Conservation (phyloP, 805 yeast species). For the Kockiozyma suomiensis region DNA sequence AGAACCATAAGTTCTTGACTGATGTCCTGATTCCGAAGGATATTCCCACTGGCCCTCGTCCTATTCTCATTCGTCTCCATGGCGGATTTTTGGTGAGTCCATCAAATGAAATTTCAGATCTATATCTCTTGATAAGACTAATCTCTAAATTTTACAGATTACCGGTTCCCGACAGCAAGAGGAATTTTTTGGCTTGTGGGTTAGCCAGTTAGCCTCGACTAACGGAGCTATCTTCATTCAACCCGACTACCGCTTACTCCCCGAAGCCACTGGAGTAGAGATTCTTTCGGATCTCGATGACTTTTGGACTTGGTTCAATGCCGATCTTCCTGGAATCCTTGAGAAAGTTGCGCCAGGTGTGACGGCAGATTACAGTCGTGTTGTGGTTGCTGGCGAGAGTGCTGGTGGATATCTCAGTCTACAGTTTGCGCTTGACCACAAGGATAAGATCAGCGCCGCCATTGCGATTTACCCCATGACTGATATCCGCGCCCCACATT, state of each 20-base stretch:
- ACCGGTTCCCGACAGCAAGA: slow-evolving; percentile 15
- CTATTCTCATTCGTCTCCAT: slow-evolving; percentile 18
- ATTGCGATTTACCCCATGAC: slow-evolving; percentile 17
- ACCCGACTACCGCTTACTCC: slow-evolving; percentile 23
- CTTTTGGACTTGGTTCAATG: slow-evolving; percentile 19
- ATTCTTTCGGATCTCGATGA: slow-evolving; percentile 17
- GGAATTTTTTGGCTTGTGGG: slow-evolving; percentile 16
- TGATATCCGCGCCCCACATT: slow-evolving; percentile 11
- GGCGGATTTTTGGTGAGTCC: slow-evolving; percentile 23
- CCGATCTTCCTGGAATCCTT: slow-evolving; percentile 11
- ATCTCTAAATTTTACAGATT: not conserved
- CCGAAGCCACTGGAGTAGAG: slow-evolving; percentile 20
- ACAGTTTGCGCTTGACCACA: slow-evolving; percentile 19
- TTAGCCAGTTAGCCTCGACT: slow-evolving; percentile 10
- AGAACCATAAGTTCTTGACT: not conserved
- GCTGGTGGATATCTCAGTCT: slow-evolving; percentile 24
- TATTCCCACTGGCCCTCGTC: slow-evolving; percentile 14
- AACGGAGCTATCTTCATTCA: slow-evolving; percentile 16
- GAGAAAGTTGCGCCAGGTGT: slow-evolving; percentile 7
- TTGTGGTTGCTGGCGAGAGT: slow-evolving; percentile 15
- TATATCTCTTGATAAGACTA: not conserved
- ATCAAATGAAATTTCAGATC: too few species aligned
- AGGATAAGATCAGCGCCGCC: slow-evolving; percentile 12
- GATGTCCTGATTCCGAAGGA: slow-evolving; percentile 17
- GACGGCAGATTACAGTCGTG: slow-evolving; percentile 14